Conservation (phyloP, 73 alveolate species). For the Uronychia setigera region DNA sequence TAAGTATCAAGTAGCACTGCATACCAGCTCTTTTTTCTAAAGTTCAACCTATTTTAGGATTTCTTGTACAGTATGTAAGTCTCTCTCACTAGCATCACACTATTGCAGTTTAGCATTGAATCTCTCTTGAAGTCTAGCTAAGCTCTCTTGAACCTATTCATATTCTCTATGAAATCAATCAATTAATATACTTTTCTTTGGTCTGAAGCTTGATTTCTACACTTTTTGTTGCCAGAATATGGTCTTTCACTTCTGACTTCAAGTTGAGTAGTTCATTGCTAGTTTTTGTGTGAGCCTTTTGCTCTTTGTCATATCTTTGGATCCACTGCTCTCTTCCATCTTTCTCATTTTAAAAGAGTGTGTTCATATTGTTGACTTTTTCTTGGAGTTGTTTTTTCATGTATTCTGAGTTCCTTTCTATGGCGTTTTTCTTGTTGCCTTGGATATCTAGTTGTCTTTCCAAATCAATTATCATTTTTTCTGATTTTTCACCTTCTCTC, state of each 20-base stretch:
- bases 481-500: conserved; percentile 50
- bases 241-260: conserved; percentile 48
- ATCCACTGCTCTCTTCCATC: conserved; percentile 75
- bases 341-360: conserved; percentile 48
- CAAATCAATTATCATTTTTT: conserved; percentile 41
- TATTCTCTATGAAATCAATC: not conserved
- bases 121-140: conserved; percentile 17
- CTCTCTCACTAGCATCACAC: conserved; percentile 44
- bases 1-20: not conserved
- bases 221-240: conserved; percentile 42
- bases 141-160: conserved; percentile 18
- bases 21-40: not conserved
- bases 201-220: conserved; percentile 42
- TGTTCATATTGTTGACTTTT: conserved; percentile 56
- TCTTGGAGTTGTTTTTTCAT: conserved; percentile 59
- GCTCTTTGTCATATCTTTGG: conserved; percentile 65
- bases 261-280: conserved; percentile 40
- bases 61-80: conserved; percentile 32
- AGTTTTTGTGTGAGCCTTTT: conserved; percentile 61
- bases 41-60: conserved; percentile 13
- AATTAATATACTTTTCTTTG: not conserved
- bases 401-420: conserved; percentile 52
- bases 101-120: conserved; percentile 17
- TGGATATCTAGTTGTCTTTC: conserved; percentile 42
- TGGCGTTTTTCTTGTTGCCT: conserved; percentile 31